phyloP scores from a whole-genome alignment of 1,284 basidiomycete species.

The Heterobasidion annosum region DNA sequence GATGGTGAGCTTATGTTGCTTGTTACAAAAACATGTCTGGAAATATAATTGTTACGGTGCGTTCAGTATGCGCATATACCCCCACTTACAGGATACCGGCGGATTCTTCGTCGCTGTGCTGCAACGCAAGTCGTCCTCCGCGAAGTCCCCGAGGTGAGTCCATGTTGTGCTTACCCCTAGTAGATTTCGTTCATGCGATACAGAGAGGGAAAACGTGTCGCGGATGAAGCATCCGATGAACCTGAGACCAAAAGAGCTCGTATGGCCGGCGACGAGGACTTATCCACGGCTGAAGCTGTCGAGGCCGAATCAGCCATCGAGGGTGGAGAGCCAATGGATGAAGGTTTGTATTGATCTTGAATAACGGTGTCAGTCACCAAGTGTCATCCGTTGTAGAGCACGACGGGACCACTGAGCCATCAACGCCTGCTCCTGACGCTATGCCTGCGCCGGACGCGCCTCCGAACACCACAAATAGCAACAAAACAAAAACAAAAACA shows the following conservation, averaged over 20 bases:
- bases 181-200: not conserved
- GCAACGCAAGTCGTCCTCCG: constrained; percentile 29
- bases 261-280: constrained; percentile 10
- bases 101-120: constrained; percentile 96
- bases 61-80: constrained; percentile 73
- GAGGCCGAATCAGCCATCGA: constrained; percentile 11
- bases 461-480: constrained; percentile 6
- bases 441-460: not conserved
- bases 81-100: constrained; percentile 94
- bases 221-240: constrained; percentile 28
- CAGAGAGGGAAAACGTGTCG: constrained; percentile 40
- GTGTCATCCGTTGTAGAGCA: not conserved
- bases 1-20: constrained; percentile 43
- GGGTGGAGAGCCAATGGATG: constrained; percentile 10
- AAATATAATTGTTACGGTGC: not conserved
- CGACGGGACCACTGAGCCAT: not conserved
- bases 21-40: too few species aligned
- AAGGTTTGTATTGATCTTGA: constrained; percentile 5
- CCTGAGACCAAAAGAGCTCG: constrained; percentile 41
- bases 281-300: not conserved
- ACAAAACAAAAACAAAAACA: constrained; percentile 10
- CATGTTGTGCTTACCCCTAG: not conserved
- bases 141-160: not conserved
- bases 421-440: not conserved
- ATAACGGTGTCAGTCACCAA: not conserved